Base-by-base conservation (phyloP, 164 flowering plant species). In the Umbilicus rupestris region DNA sequence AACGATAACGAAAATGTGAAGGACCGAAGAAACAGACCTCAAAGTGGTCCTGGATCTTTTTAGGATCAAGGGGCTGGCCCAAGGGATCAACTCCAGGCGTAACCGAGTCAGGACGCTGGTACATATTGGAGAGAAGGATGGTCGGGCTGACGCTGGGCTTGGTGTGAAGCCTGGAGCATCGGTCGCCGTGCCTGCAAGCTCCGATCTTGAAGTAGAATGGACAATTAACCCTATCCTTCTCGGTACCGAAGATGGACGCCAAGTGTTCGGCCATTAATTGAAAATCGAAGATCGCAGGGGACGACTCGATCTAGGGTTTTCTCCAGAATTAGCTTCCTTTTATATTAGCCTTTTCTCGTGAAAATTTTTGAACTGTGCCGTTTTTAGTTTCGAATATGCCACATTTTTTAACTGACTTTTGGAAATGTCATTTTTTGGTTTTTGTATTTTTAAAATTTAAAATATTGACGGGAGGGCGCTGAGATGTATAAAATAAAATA, bases 161-260 rank as follows among this genome's bases (percentile, higher is more conserved):
- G 39, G 83, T 85, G 77, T 87, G 93, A 41, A 83, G 85, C 6
- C 90, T 73, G 19, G 93, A 85, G 73, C 93, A 87, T 5, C 93
- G 83, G 45, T 85, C 90, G 1, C 93, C 93, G 35, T 87, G 90
- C 28, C 90, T 73, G 73, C 93, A 87, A 3, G 90, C 93, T 9
- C 91, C 91, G 69, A 84, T 86, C 78, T 86, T 86, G 81, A 86
- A 86, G 77, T 86, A 86, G 71, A 84, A 86, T 0, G 88, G 87
- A 70, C 88, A 86, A 62, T 86, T 86, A 46, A 86, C 88, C 37
- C 85, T 37, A 67, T 86, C 91, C 73, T 86, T 84, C 80, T 86
- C 91, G 11, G 88, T 83, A 2, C 88, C 91, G 67, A 84, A 84
- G 39, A 86, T 86, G 22, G 88, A 82, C 37, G 90, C 88, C 75